A percentile compares a stretch with the other conserved stretches of the same genome.
Conservation (phyloP, 2,329 filamentous ascomycete genomes). For the Didymella lethalis region DNA sequence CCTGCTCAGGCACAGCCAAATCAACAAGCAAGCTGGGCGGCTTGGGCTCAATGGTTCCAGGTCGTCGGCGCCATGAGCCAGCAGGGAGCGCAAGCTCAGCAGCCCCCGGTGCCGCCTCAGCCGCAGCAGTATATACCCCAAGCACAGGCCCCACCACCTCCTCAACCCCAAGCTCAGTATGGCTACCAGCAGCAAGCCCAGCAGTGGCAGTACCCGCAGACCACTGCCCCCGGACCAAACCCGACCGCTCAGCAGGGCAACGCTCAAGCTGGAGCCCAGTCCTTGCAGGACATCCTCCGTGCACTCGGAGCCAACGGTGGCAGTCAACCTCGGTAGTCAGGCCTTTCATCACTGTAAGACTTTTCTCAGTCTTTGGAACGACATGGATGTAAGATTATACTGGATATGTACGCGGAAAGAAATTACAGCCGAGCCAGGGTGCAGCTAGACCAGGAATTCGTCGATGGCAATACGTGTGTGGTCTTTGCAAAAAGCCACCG, state of each 20-base stretch:
- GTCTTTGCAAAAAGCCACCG: neutral
- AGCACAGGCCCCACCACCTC: constrained; percentile 31
- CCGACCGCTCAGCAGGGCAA: constrained; percentile 28
- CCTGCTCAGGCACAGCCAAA: constrained; percentile 13
- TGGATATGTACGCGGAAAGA: constrained; percentile 1
- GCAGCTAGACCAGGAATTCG: constrained; percentile 7
- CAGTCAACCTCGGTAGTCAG: constrained; percentile 10
- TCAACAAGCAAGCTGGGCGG: constrained; percentile 40
- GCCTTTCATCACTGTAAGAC: neutral
- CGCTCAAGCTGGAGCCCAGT: constrained; percentile 34
- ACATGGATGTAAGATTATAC: constrained; percentile 17
- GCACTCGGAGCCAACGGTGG: constrained; percentile 36
- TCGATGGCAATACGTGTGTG: constrained; percentile 1
- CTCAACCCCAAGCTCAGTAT: constrained; percentile 35
- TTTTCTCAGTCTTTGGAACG: constrained; percentile 1
- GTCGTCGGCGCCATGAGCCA: constrained; percentile 37
- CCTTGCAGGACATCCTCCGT: constrained; percentile 45
- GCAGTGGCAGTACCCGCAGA: constrained; percentile 36
- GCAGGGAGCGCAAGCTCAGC: constrained; percentile 31
- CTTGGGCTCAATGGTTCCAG: constrained; percentile 42
- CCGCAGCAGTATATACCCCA: constrained; percentile 25
- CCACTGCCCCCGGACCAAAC: constrained; percentile 30
- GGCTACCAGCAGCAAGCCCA: constrained; percentile 38
- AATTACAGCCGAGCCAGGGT: neutral
- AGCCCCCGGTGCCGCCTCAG: constrained; percentile 26